Percentiles rank a stretch among this genome's conserved stretches.
Evolutionary conservation across 371 early-diverging fungal species (phyloP).

Genomic region (Haplosporangium sp.): DNA sequence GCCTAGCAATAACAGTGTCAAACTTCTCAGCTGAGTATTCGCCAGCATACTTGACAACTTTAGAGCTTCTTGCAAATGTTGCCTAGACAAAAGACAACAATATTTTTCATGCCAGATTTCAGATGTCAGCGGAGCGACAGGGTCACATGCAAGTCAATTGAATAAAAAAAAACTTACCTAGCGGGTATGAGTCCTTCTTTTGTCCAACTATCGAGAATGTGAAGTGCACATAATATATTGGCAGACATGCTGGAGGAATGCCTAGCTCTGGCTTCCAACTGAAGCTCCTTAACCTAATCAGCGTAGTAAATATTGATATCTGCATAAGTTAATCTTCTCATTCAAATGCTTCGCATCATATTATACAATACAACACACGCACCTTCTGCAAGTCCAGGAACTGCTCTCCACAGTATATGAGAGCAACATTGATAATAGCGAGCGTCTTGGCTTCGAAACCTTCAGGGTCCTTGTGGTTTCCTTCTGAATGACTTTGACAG

Average conservation of each 20-base stretch:
- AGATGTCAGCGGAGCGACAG: not conserved
- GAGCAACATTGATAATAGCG: slow-evolving; percentile 36
- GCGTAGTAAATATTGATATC: not conserved
- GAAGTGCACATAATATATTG: slow-evolving; percentile 37
- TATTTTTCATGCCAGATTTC: not conserved
- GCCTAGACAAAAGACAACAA: slow-evolving; percentile 17
- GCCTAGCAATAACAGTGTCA: slow-evolving; percentile 44
- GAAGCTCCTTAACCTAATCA: slow-evolving; percentile 28
- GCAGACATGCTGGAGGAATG: slow-evolving; percentile 13
- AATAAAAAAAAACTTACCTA: slow-evolving; percentile 20
- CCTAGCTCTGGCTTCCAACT: slow-evolving; percentile 24
- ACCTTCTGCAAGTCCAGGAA: slow-evolving; percentile 28
- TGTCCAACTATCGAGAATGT: slow-evolving; percentile 46
- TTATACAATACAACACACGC: not conserved
- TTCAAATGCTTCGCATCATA: not conserved
- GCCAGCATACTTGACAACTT: slow-evolving; percentile 29
- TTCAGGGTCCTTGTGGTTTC: slow-evolving; percentile 34
- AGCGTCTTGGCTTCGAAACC: slow-evolving; percentile 48
- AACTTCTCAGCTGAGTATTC: slow-evolving; percentile 46
- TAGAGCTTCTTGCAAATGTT: slow-evolving; percentile 51
- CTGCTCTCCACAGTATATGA: slow-evolving; percentile 44
- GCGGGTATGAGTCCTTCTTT: slow-evolving; percentile 39
- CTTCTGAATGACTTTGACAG: slow-evolving; percentile 25
- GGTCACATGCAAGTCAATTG: not conserved
- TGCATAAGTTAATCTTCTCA: not conserved